Evolutionary conservation across 331 rosid species (phyloP).

Genomic region (Spiraea crenata): DNA sequence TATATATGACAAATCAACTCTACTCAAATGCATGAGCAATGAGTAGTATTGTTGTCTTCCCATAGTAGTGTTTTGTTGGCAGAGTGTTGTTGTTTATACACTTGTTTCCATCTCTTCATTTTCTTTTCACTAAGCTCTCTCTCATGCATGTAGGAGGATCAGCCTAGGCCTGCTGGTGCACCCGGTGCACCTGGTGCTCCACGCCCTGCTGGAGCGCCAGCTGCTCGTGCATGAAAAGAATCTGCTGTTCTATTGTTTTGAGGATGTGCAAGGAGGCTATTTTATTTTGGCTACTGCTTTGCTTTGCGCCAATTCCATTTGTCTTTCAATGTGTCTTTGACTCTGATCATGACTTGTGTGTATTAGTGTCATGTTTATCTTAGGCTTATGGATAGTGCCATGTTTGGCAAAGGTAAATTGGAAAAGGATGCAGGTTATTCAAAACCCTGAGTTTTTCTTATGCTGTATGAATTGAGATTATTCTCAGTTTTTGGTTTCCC

Average conservation of each 20-base stretch:
- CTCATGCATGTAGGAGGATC: slow-evolving; percentile 54
- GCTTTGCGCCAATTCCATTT: neutral
- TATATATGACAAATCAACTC: too few species aligned
- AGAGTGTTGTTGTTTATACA: neutral
- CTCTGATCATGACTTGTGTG: neutral
- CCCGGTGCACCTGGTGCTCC: slow-evolving; percentile 66
- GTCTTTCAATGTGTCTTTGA: neutral
- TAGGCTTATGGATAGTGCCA: neutral
- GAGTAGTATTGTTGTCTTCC: neutral
- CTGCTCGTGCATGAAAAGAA: slow-evolving; percentile 47
- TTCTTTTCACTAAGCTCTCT: neutral
- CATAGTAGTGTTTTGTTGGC: neutral
- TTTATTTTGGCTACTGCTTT: neutral
- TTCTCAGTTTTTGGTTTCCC: too few species aligned
- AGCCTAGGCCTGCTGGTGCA: slow-evolving; percentile 68
- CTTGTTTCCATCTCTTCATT: neutral
- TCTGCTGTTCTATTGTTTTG: neutral
- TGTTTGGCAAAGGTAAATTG: neutral
- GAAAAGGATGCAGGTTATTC: neutral
- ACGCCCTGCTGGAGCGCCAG: slow-evolving; percentile 59
- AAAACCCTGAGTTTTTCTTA: neutral
- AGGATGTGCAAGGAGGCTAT: neutral
- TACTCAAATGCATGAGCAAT: neutral
- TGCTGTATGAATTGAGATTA: neutral
- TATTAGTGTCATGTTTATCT: neutral